Evolutionary conservation across 2,329 filamentous ascomycete genomes (phyloP).

Genomic region (Penicillium oxalicum): DNA sequence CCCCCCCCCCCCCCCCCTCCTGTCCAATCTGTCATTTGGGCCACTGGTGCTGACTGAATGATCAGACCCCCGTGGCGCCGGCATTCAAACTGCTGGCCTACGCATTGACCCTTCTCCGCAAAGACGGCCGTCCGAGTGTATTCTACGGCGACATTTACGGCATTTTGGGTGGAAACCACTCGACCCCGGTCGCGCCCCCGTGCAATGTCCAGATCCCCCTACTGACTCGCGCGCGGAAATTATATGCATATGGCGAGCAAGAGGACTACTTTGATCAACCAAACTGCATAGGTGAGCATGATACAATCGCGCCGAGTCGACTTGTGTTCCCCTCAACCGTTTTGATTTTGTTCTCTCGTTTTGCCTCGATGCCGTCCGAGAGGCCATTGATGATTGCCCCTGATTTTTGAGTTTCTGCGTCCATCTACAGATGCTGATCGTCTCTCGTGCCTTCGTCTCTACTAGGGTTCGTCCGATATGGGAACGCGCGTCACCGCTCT

Average conservation of each 20-base stretch:
- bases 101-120: constrained; percentile 61
- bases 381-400: no score
- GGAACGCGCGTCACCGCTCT: constrained; percentile 44
- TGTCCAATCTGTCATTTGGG: not conserved
- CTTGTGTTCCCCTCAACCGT: not conserved
- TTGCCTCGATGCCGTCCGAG: not conserved
- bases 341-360: not conserved
- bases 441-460: not conserved
- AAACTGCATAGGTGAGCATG: constrained; percentile 52
- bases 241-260: constrained; percentile 63
- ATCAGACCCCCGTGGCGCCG: constrained; percentile 52
- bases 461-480: constrained; percentile 47
- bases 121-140: constrained; percentile 58
- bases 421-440: not conserved
- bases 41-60: not conserved
- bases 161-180: constrained; percentile 42
- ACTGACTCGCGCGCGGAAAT: constrained; percentile 56
- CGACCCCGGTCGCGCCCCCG: constrained; percentile 48
- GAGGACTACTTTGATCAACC: constrained; percentile 57
- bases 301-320: not conserved
- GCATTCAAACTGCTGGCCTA: constrained; percentile 70
- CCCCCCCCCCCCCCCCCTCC: no score
- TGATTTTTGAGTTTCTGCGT: no score
- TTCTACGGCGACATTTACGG: constrained; percentile 69
- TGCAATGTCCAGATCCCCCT: constrained; percentile 52